Base-by-base conservation (phyloP, 1,284 basidiomycete species). In the Waitea zeae region DNA sequence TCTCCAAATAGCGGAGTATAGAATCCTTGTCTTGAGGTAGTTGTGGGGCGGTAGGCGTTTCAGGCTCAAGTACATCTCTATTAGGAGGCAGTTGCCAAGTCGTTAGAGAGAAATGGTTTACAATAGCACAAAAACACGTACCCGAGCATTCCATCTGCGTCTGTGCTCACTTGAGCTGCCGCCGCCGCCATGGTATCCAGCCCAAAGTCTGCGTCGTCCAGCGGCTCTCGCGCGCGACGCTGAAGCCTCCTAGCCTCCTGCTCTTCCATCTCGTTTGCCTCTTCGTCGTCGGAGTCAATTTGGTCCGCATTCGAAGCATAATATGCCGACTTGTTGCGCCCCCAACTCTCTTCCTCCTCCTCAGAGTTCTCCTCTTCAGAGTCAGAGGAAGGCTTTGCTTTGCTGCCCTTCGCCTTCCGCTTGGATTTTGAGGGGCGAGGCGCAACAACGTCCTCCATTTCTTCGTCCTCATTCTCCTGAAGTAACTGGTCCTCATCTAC, bases 171-270 rank as follows among this genome's bases (percentile, higher is more conserved):
- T 6, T 7, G 15, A 6, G 29, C 29, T 7, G 11, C 9, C 7
- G 11, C 15, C 7, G 29, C 39, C 12, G 56, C 53, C 18, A 53
- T 52, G 37, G 72, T 67, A 19, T 67, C 73, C 31, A 95, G 59
- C 3, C 90, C 92, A 52, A 88, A 96, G 53, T 96, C 89, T 6
- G 69, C 72, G 35, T 84, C 82, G 2, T 49, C 57, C 64, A 95
- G 66, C 4, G 57, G 64, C 43, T 86, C 78, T 14, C 82, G 63
- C 26, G 70, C 62, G 53, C 82, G 86, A 17, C 61, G 56, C 53
- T 95, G 92, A 35, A 96, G 53, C 33, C 86, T 62, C 45, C 61
- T 74, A 5, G 83, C 86, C 55, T 96, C 90, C 48, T 81, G 75
- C 50, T 88, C 81, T 49, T 95, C 89, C 39, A 93, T 59, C 46